Evolutionary conservation across 805 yeast genomes (phyloP).

Genomic region (Schwanniomyces sp.): DNA sequence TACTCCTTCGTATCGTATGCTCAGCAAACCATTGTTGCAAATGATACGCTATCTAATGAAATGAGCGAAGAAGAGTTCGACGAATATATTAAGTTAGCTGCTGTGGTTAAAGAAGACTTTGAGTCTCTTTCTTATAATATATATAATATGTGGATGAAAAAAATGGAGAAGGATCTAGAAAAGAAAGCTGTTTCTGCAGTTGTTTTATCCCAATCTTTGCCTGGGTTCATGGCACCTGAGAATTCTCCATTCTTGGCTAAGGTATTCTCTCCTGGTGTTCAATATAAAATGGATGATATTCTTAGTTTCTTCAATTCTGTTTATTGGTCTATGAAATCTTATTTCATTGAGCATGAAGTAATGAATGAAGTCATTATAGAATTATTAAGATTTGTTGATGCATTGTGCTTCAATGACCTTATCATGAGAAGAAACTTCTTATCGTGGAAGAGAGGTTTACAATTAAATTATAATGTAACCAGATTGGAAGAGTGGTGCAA

Average conservation of each 20-base stretch:
- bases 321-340: slow-evolving; percentile 90
- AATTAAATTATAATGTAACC: slow-evolving; percentile 93
- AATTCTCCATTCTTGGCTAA: slow-evolving; percentile 78
- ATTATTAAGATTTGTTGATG: slow-evolving; percentile 82
- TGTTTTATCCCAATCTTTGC: slow-evolving; percentile 89
- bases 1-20: slow-evolving; percentile 94
- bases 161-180: slow-evolving; percentile 85
- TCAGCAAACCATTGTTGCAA: slow-evolving; percentile 84
- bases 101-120: slow-evolving; percentile 90
- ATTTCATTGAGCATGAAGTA: slow-evolving; percentile 81
- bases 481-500: slow-evolving; percentile 98
- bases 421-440: slow-evolving; percentile 91
- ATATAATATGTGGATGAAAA: slow-evolving; percentile 96
- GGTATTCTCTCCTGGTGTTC: slow-evolving; percentile 69
- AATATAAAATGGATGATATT: slow-evolving; percentile 92
- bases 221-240: slow-evolving; percentile 92
- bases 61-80: slow-evolving; percentile 89
- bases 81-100: slow-evolving; percentile 84
- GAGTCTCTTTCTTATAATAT: slow-evolving; percentile 91
- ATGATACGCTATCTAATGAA: slow-evolving; percentile 74
- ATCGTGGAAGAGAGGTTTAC: slow-evolving; percentile 97
- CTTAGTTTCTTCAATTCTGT: slow-evolving; percentile 85
- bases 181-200: slow-evolving; percentile 95
- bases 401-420: slow-evolving; percentile 91
- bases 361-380: slow-evolving; percentile 83